phyloP scores from a whole-genome alignment of 306 rosid genomes.

The Cyclanthera cordifolia region DNA sequence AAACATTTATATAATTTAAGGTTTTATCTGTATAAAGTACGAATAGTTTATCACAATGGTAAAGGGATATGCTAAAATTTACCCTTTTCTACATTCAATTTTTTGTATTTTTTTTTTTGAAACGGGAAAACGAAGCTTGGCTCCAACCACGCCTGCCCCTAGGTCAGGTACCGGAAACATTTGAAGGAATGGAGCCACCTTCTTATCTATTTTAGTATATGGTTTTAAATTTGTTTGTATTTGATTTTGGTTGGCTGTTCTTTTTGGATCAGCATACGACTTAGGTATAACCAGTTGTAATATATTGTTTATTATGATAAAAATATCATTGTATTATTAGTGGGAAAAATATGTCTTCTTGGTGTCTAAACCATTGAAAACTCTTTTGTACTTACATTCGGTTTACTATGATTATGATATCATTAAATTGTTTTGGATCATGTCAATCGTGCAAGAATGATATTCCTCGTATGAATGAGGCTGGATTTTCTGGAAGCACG shows the following conservation, averaged over 20 bases:
- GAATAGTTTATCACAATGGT: not conserved
- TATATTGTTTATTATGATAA: not conserved
- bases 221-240: not conserved
- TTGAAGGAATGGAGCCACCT: no score
- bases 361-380: no score
- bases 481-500: not conserved
- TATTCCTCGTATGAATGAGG: not conserved
- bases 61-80: not conserved
- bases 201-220: not conserved
- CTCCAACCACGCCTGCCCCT: no score
- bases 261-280: not conserved
- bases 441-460: not conserved
- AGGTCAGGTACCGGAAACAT: no score
- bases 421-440: constrained; percentile 3
- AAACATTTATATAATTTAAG: not conserved
- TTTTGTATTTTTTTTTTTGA: no score
- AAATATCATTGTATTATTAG: not conserved
- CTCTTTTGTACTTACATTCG: no score
- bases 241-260: not conserved
- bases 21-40: no score
- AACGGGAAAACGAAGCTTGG: no score
- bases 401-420: no score
- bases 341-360: no score
- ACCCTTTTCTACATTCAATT: not conserved
- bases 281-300: not conserved